phyloP scores from a whole-genome alignment of 495 filamentous ascomycete genomes.

The Aspergillus leporis region DNA sequence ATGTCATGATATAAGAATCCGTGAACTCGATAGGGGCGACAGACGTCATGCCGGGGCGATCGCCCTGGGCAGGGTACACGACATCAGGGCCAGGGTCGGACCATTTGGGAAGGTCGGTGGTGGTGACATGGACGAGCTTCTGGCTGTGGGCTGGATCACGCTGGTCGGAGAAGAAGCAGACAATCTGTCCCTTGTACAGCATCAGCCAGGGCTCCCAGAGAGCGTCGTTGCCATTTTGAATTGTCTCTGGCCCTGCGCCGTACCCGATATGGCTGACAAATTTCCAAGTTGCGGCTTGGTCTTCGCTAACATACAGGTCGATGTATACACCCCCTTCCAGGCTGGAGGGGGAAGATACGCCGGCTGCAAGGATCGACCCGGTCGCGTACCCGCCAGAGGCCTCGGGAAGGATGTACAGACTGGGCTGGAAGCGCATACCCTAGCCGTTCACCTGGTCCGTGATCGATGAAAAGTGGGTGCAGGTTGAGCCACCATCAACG shows the following conservation, averaged over 20 bases:
- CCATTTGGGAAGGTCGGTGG: background rate
- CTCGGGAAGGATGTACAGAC: constrained; percentile 4
- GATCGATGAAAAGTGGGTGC: constrained; percentile 5
- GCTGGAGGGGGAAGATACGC: background rate
- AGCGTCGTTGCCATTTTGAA: background rate
- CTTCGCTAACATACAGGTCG: constrained; percentile 3
- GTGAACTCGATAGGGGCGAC: constrained; percentile 7
- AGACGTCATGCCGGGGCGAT: constrained; percentile 6
- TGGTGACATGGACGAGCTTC: constrained; percentile 11
- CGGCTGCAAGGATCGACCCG: constrained; percentile 8
- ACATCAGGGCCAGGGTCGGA: background rate
- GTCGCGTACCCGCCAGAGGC: background rate
- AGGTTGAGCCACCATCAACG: constrained; percentile 9
- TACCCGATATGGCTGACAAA: constrained; percentile 7
- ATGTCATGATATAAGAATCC: constrained; percentile 5
- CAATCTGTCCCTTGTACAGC: constrained; percentile 6
- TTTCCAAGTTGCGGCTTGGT: background rate
- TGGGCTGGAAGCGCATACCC: constrained; percentile 9
- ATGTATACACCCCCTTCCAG: background rate
- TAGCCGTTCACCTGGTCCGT: background rate
- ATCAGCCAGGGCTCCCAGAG: constrained; percentile 10
- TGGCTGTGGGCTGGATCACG: constrained; percentile 3
- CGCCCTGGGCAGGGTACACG: background rate
- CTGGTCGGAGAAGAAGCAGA: constrained; percentile 12
- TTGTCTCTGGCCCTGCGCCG: background rate